Evolutionary conservation across 192 early-diverging fungal genomes (phyloP), one percentile per base, ranked within the genome.

Genomic region (Jimgerdemannia flammicorona): DNA sequence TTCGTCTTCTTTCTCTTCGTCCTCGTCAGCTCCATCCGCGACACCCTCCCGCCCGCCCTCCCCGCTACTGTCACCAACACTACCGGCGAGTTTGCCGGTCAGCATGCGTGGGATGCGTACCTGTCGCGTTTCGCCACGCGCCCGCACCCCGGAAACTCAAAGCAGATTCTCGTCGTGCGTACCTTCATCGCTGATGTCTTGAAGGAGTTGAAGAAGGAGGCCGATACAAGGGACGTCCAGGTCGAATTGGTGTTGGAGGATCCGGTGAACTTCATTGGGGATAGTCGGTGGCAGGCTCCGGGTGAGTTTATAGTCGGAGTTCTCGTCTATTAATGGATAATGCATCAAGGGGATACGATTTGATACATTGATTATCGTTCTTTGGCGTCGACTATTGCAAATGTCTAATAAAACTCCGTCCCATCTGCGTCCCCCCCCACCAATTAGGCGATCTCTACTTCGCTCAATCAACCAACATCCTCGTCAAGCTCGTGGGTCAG

Each of bases 401-500:
- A 29, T 29, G 29, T 29, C 29, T 29, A 29, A 29, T 29, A 29
- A 29, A 29, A 29, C 29, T 29, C 29, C 29, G 29, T 29, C 29
- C 29, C 1, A 1, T 29, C 29, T 29, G 1, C 29, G 29, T 29
- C 1, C 1, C 1, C 29, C 1, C 1, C 29, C 1, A 29, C 40
- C 69, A 74, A 74, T 19, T 68, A 80, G 79, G 74, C 66, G 79
- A 80, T 67, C 76, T 76, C 72, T 75, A 69, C 75, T 70, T n/a
- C 54, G 67, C 76, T 54, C 75, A 80, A 43, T 87, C 85, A 70
- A 86, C 88, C 77, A 90, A 89, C 73, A 69, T 92, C 41, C 69
- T 91, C 20, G 83, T 92, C n/a, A 86, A 89, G 3, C 78, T 92
- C 8, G 83, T 86, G 39, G 91, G 91, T 6, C 82, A 83, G 3